Conservation (phyloP, 2,329 filamentous ascomycete genomes). For the Lecanicillium sp. region DNA sequence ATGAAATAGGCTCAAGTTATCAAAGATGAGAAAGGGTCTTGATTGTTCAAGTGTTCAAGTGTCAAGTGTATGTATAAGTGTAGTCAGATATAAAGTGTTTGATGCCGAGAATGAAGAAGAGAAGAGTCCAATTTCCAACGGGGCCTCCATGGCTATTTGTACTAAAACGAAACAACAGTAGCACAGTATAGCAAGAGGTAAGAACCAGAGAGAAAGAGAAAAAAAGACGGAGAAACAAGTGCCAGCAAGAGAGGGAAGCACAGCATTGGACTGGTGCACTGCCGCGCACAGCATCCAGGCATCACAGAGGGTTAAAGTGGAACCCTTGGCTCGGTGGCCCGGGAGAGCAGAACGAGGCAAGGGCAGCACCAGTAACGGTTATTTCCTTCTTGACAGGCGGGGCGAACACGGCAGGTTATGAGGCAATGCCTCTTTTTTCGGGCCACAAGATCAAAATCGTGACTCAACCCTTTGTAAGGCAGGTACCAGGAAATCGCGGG, state of each 20-base stretch:
- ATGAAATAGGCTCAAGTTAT: no score
- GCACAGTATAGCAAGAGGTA: not conserved
- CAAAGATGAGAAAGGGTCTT: no score
- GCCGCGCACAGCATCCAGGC: conserved; percentile 1
- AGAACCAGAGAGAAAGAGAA: not conserved
- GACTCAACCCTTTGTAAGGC: conserved; percentile 2
- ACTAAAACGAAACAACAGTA: not conserved
- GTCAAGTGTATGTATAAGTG: not conserved
- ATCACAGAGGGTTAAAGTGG: conserved; percentile 1
- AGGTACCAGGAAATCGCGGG: not conserved
- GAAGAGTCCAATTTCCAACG: not conserved
- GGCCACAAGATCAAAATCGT: conserved; percentile 5
- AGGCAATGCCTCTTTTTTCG: conserved; percentile 2
- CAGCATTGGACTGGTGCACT: not conserved
- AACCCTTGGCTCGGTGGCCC: no score
- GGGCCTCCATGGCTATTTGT: not conserved
- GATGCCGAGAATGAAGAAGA: not conserved
- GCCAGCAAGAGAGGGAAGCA: not conserved
- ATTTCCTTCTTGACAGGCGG: no score
- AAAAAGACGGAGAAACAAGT: not conserved
- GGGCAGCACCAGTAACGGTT: no score
- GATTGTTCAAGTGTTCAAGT: not conserved
- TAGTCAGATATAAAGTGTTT: not conserved
- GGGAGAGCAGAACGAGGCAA: no score
- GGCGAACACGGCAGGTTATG: no score